phyloP scores from a whole-genome alignment of 805 yeast genomes.

The Cyberlindnera lachancei region DNA sequence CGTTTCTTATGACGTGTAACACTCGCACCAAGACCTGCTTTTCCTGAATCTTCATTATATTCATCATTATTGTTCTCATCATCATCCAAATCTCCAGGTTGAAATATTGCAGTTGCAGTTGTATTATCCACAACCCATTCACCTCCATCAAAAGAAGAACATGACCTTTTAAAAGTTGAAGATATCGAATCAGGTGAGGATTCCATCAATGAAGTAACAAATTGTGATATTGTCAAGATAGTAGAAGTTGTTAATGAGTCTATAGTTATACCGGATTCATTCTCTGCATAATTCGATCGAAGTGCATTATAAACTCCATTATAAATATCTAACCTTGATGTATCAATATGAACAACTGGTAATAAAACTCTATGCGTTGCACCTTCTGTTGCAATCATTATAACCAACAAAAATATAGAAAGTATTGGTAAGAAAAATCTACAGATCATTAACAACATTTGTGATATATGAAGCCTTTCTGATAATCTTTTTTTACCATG shows the following conservation, averaged over 20 bases:
- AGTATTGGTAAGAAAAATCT: slow-evolving; percentile 3
- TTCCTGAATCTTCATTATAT: background rate
- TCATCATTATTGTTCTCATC: background rate
- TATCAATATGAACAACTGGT: slow-evolving; percentile 31
- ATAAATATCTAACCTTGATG: slow-evolving; percentile 46
- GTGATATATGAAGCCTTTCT: no score
- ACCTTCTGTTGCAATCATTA: slow-evolving; percentile 11
- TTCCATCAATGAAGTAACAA: slow-evolving; percentile 8
- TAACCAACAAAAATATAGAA: slow-evolving; percentile 4
- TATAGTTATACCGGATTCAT: slow-evolving; percentile 18
- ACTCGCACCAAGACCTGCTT: no score
- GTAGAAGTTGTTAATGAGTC: slow-evolving; percentile 10
- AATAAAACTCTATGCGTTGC: slow-evolving; percentile 2
- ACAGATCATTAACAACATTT: background rate
- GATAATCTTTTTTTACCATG: no score
- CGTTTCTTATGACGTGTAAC: no score
- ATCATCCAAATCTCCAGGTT: background rate
- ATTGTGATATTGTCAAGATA: slow-evolving; percentile 7
- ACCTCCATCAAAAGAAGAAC: slow-evolving; percentile 5
- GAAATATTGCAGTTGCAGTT: no score
- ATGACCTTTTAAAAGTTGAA: slow-evolving; percentile 6
- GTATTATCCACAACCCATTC: no score
- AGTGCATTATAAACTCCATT: slow-evolving; percentile 41
- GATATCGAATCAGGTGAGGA: slow-evolving; percentile 5
- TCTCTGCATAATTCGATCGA: slow-evolving; percentile 24